Evolutionary conservation across 495 filamentous ascomycete species (phyloP), one percentile per base, ranked within the genome.

Genomic region (Podospora comata): DNA sequence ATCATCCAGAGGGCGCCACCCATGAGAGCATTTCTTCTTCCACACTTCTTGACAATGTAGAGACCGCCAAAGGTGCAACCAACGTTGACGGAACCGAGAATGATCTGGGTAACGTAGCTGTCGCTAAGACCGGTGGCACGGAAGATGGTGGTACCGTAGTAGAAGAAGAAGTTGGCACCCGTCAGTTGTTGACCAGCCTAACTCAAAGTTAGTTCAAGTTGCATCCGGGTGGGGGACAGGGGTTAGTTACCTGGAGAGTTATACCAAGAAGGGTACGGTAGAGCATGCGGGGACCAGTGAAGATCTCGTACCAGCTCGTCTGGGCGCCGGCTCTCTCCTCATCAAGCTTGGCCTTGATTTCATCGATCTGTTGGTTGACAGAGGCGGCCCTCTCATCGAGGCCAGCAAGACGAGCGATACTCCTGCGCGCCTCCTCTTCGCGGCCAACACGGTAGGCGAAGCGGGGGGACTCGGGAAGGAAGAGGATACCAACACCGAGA

Each of bases 101-200:
- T 92, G 70, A 94, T 90, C 68, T 88, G 86, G 27, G 90, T 92
- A 28, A 90, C 79, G 79, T 87, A 92, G 70, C 83, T 85, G 79
- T 92, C 87, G 67, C 76, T 80, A 53, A 93, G 80, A 74, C 89
- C 91, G 2, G 89, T 87, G 44, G 88, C 85, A 27, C 80, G 71
- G 80, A 94, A 94, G 79, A 91, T 88, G 63, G 81, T 86, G 70
- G 90, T 91, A 60, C 90, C 90, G 76, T 91, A 93, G 80, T 92
- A 92, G 81, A 93, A 92, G 79, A 92, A 89, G 81, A 90, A 93
- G 78, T 92, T 93, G 67, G 88, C 90, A 62, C 89, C 88, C 44
- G 88, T 89, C 16, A 90, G 80, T 76, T 86, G 91, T 75, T 93
- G 91, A 30, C 91, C 83, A 11, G 87, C 86, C 77, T 73, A 66